Base-by-base conservation (phyloP, 768 basidiomycete species). In the Myochromella boudieri region DNA sequence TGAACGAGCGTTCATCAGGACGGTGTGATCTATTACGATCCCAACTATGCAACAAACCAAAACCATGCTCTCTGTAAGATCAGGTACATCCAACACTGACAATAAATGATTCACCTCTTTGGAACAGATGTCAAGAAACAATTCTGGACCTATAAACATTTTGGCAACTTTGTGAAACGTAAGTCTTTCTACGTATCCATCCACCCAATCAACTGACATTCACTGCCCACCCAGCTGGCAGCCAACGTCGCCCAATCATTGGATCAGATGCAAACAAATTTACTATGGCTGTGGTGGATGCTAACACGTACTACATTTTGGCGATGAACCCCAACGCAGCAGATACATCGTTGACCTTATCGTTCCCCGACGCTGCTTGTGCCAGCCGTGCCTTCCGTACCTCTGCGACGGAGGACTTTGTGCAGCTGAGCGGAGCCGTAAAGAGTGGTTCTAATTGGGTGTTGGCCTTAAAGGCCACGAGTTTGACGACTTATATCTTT, bases 81-180 rank as follows among this genome's bases (percentile, higher is more conserved):
- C 12, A 28, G 22, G 21, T 33, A 20, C 21, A 25, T 28, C 8
- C 7, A 26, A 18, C 15, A 43, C 45, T 26, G 15, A 27, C 17
- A 20, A n/a, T 4, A 15, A 12, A 6, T 6, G 27, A 24, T 25
- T 32, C n/a, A n/a, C n/a, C n/a, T n/a, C n/a, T n/a, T n/a, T n/a
- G n/a, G n/a, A n/a, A n/a, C n/a, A 69, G 69, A 69, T 32, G 45
- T 70, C 48, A 68, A 54, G 32, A 70, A 71, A 40, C 69, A 70
- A 25, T 71, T 66, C 42, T 71, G 66, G 67, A 58, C 65, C 9
- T 70, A 63, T 53, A 71, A 71, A 44, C 68, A 71, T 40, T 70
- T 71, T 26, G 67, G 68, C 0, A 69, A 70, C 49, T 71, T 70
- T 37, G 64, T 71, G 12, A 69, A 68, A 59, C 68, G 69, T 70